Conservation (phyloP, 495 filamentous ascomycete genomes). For the Hamigera avellanea region DNA sequence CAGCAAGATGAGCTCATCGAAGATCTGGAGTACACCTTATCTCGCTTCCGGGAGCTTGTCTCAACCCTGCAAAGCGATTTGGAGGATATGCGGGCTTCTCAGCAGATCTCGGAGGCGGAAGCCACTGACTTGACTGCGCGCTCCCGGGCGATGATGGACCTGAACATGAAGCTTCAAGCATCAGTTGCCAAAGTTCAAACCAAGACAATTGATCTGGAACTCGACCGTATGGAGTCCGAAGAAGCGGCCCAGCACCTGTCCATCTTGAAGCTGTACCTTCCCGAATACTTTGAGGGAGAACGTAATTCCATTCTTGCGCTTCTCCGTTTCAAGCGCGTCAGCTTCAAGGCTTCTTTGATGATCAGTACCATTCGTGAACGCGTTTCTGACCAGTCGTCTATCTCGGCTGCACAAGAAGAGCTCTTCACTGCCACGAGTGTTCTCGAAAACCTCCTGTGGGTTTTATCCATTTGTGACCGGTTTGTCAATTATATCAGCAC, state of each 20-base stretch:
- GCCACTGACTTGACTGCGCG: slow-evolving; percentile 74
- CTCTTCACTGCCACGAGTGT: slow-evolving; percentile 66
- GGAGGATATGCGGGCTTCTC: slow-evolving; percentile 81
- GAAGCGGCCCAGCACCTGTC: slow-evolving; percentile 80
- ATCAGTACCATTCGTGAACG: slow-evolving; percentile 70
- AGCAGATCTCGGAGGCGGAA: slow-evolving; percentile 85
- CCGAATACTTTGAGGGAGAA: slow-evolving; percentile 71
- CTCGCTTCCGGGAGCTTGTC: slow-evolving; percentile 79
- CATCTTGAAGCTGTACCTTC: slow-evolving; percentile 81
- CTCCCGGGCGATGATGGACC: slow-evolving; percentile 87
- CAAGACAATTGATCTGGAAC: slow-evolving; percentile 86
- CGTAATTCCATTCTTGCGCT: slow-evolving; percentile 74
- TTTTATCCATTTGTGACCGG: slow-evolving; percentile 68
- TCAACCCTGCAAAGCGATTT: slow-evolving; percentile 76
- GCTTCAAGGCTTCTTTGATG: slow-evolving; percentile 77
- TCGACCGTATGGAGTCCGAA: slow-evolving; percentile 76
- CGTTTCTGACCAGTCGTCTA: slow-evolving; percentile 42
- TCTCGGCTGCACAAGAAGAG: slow-evolving; percentile 55
- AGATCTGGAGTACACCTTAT: slow-evolving; percentile 82
- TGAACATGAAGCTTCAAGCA: slow-evolving; percentile 85
- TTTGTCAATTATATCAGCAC: slow-evolving; percentile 68
- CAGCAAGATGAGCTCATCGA: slow-evolving; percentile 65
- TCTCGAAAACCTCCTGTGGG: slow-evolving; percentile 76
- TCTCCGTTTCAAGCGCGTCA: slow-evolving; percentile 75
- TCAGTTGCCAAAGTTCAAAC: slow-evolving; percentile 83